Evolutionary conservation across 768 basidiomycete species (phyloP), one percentile per base, ranked within the genome.

Genomic region (Leccinum subtestaceum): DNA sequence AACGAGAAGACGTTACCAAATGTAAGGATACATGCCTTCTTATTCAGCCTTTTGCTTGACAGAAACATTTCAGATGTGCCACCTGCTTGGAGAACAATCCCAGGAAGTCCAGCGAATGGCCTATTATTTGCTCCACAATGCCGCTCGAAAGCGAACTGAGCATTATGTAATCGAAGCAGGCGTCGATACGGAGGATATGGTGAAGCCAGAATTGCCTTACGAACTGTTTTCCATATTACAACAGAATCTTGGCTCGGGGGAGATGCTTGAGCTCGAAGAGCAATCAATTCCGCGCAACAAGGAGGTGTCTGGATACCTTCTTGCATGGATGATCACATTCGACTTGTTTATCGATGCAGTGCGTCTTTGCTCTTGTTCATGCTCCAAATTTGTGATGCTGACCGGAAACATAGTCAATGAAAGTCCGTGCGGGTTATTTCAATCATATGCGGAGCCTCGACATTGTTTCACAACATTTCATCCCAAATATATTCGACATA

Each of bases 321-420:
- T 97, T 9, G 83, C 81, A 2, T 97, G 94, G 95, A 91, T 95
- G 87, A 75, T 93, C n/a, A 70, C 87, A 1, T 88, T 97, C 61
- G 92, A 95, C 66, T 77, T 89, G 19, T 97, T 97, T 73, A 76
- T 78, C 25, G 86, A 91, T 70, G 89, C 93, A 9, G 95, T 95
- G 70, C 62, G 91, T 78, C 55, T 38, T 45, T 55, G 5, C 19
- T 31, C 38, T 23, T 17, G 8, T 36, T 19, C 2, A 19, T 4
- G 13, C 25, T 31, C n/a, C 13, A 23, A 9, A 15, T 13, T 15
- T 4, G n/a, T 9, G 45, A 21, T 57, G 21, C 57, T 62, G 29
- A 65, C 21, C 55, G 23, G 1, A 23, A 43, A 29, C 10, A 3
- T 66, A 98, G 95, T 96, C 95, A 0, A 80, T 93, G 64, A 92